These are phyloP conservation scores for Eucalyptus marginata DNA, from an alignment of 345 rosid species.

Conservation along the genomic window DNA sequence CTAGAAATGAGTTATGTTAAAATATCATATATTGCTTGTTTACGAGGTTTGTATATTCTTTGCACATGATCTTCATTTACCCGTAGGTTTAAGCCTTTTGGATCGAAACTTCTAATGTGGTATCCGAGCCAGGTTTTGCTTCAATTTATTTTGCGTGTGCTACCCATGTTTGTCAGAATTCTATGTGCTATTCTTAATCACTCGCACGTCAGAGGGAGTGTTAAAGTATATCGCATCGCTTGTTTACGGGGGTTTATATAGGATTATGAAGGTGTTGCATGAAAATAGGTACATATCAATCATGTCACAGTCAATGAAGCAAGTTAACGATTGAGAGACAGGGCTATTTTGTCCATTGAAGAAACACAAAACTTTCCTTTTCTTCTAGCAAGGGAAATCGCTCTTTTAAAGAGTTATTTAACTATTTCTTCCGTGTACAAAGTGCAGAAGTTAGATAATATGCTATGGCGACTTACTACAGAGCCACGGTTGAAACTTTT, in stretches of 20 bases:
- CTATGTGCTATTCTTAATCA: neutral
- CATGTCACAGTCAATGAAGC: neutral
- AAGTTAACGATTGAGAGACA: neutral
- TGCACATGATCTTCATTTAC: neutral
- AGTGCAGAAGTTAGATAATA: neutral
- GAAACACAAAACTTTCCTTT: neutral
- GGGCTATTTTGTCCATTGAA: neutral
- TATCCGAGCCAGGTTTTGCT: neutral
- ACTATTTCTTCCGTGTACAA: neutral
- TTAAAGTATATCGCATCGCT: neutral
- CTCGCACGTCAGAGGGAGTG: accelerated
- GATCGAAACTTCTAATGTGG: neutral
- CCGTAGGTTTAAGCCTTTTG: neutral
- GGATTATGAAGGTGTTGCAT: neutral
- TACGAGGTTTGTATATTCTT: neutral
- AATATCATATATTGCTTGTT: neutral
- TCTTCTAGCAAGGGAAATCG: neutral
- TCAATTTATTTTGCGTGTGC: neutral
- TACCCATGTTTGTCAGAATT: neutral
- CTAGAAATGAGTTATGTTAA: neutral
- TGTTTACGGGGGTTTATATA: neutral
- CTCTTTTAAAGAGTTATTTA: neutral
- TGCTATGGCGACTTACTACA: neutral
- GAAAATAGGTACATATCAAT: neutral
- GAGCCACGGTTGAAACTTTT: neutral